Evolutionary conservation across 805 yeast species (phyloP).

Genomic region (Cyberlindnera saturnus): DNA sequence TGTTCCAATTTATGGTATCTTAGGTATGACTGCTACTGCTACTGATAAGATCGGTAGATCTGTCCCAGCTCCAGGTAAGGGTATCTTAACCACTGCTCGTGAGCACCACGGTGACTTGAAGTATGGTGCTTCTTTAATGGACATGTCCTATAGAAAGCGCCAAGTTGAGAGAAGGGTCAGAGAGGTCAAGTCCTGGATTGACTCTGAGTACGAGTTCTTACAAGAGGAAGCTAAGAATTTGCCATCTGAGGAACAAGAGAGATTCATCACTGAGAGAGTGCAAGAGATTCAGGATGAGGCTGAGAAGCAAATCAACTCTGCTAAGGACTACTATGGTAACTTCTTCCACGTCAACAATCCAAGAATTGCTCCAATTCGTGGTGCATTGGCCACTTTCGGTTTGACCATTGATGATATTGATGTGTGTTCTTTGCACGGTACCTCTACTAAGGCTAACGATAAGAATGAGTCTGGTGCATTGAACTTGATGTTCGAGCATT

Average conservation of each 20-base stretch:
- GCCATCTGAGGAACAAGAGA: constrained; percentile 43
- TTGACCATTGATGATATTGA: constrained; percentile 91
- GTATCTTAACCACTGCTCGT: constrained; percentile 96
- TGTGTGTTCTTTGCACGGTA: constrained; percentile 98
- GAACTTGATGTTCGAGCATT: constrained; percentile 86
- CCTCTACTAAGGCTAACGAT: constrained; percentile 97
- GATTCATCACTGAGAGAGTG: constrained; percentile 72
- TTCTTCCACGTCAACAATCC: constrained; percentile 88
- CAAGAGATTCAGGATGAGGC: constrained; percentile 87
- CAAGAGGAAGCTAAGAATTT: constrained; percentile 61
- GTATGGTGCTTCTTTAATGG: constrained; percentile 74
- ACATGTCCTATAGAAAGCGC: constrained; percentile 88
- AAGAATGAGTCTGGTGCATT: constrained; percentile 94
- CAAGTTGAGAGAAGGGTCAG: constrained; percentile 74
- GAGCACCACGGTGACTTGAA: constrained; percentile 81
- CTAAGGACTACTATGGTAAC: constrained; percentile 93
- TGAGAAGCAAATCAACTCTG: constrained; percentile 74
- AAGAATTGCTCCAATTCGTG: constrained; percentile 94
- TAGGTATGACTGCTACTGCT: constrained; percentile 94
- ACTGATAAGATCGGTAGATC: constrained; percentile 98
- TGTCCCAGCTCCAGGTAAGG: constrained; percentile 99
- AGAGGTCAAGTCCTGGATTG: constrained; percentile 83
- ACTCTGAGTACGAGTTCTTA: constrained; percentile 65
- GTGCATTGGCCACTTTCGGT: constrained; percentile 91
- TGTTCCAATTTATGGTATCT: constrained; percentile 95